A percentile compares a stretch with the other conserved stretches of the same genome.
These are phyloP conservation scores for Crotalaria pallida DNA, from an alignment of 306 rosid genomes.

Conservation along the genomic window DNA sequence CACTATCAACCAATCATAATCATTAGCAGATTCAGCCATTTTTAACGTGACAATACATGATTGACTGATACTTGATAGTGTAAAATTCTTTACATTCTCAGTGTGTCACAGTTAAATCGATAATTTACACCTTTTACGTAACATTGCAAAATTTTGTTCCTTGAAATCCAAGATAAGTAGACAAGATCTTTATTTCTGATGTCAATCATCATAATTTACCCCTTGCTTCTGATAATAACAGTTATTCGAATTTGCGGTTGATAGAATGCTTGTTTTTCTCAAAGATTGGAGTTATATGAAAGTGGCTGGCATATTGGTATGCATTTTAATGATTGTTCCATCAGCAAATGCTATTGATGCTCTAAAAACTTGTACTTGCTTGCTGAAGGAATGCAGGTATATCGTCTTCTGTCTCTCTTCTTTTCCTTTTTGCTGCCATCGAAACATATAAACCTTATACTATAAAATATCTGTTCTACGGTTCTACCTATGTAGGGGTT, in stretches of 20 bases:
- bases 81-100: too few species aligned
- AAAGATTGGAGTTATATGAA: conserved; percentile 52
- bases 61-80: too few species aligned
- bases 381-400: conserved; percentile 93
- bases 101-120: too few species aligned
- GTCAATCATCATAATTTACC: background rate
- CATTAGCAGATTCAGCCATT: too few species aligned
- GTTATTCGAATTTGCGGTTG: conserved; percentile 20
- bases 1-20: too few species aligned
- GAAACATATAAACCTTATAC: background rate
- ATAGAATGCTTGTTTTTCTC: conserved; percentile 23
- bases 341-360: conserved; percentile 87
- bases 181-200: background rate
- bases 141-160: background rate
- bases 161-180: background rate
- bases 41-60: too few species aligned
- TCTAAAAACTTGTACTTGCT: conserved; percentile 91
- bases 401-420: background rate
- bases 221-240: conserved; percentile 19
- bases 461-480: too few species aligned
- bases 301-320: conserved; percentile 47
- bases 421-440: background rate
- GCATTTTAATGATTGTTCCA: conserved; percentile 55
- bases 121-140: background rate
- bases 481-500: too few species aligned